phyloP scores from a whole-genome alignment of 2,329 filamentous ascomycete species.

The Chrysoporthe puriensis region DNA sequence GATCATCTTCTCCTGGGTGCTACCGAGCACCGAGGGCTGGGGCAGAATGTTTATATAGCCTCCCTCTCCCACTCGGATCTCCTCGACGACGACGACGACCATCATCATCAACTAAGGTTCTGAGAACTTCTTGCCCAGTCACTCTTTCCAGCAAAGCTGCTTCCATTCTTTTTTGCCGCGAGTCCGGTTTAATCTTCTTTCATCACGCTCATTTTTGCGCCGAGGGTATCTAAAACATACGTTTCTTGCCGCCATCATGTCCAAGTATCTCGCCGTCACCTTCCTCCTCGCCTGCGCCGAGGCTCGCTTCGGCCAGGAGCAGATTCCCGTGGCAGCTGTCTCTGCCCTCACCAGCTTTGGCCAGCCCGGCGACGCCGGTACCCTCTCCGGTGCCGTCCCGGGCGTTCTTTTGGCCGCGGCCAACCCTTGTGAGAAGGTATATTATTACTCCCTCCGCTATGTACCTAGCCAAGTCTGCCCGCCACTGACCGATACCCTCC shows the following conservation, averaged over 20 bases:
- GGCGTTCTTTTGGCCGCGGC: slow-evolving; percentile 64
- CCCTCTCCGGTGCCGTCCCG: slow-evolving; percentile 64
- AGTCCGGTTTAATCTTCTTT: slow-evolving; percentile 21
- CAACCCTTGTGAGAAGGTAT: slow-evolving; percentile 64
- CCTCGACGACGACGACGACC: not conserved
- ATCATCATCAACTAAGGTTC: not conserved
- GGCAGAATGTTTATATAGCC: slow-evolving; percentile 15
- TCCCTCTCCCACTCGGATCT: not conserved
- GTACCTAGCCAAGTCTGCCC: slow-evolving; percentile 27
- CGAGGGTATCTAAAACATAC: slow-evolving; percentile 15
- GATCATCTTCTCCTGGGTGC: slow-evolving; percentile 3
- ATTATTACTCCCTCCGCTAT: not conserved
- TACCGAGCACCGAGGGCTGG: not conserved
- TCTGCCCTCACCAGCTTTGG: slow-evolving; percentile 56
- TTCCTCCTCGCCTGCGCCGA: slow-evolving; percentile 44
- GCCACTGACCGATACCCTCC: slow-evolving; percentile 15
- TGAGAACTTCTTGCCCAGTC: slow-evolving; percentile 10
- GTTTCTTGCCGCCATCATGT: slow-evolving; percentile 8
- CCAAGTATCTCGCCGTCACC: slow-evolving; percentile 38
- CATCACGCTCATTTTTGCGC: slow-evolving; percentile 1
- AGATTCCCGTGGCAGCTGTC: slow-evolving; percentile 59
- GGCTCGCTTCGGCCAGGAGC: slow-evolving; percentile 66
- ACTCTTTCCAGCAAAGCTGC: slow-evolving; percentile 15
- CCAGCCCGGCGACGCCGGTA: slow-evolving; percentile 61
- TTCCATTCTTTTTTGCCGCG: slow-evolving; percentile 27